Percentiles rank a stretch among this genome's conserved stretches.
Evolutionary conservation across 768 basidiomycete species (phyloP).

Genomic region (Rhizopogon sp.): DNA sequence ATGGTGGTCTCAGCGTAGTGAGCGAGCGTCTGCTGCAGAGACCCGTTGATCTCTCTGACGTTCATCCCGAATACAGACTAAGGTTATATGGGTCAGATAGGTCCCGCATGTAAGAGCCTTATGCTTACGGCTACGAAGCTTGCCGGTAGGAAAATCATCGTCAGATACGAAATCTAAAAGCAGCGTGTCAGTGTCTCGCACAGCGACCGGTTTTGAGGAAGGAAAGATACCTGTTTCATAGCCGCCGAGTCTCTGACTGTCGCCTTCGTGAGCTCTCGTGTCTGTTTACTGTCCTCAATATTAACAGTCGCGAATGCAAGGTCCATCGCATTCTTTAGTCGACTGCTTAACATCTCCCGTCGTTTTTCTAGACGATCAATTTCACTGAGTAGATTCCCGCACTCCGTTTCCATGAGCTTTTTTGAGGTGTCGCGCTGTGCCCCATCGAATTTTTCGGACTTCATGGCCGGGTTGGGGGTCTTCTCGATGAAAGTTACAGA

Average conservation of each 20-base stretch:
- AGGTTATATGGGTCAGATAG: neutral
- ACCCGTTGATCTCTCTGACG: constrained; percentile 34
- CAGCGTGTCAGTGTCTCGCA: neutral
- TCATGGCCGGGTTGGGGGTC: constrained; percentile 46
- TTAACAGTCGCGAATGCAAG: constrained; percentile 53
- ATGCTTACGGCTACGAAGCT: constrained; percentile 33
- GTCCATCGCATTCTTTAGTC: constrained; percentile 30
- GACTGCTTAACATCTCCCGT: constrained; percentile 22
- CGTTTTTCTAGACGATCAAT: constrained; percentile 41
- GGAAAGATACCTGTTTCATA: constrained; percentile 26
- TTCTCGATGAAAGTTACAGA: constrained; percentile 43
- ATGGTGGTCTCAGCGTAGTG: constrained; percentile 39
- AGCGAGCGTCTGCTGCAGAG: constrained; percentile 25
- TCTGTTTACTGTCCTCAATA: constrained; percentile 48
- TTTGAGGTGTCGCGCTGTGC: constrained; percentile 17
- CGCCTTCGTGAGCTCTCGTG: constrained; percentile 45
- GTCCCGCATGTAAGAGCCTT: neutral
- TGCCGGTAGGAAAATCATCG: constrained; percentile 59
- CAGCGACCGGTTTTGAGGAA: constrained; percentile 20
- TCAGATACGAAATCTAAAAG: constrained; percentile 40
- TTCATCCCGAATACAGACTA: constrained; percentile 59
- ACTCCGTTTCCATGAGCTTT: constrained; percentile 40
- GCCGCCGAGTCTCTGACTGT: constrained; percentile 38
- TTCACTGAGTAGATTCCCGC: constrained; percentile 41
- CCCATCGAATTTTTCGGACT: constrained; percentile 14